Evolutionary conservation across 139 green algal genomes (phyloP).

Genomic region (Chlorella vulgaris): DNA sequence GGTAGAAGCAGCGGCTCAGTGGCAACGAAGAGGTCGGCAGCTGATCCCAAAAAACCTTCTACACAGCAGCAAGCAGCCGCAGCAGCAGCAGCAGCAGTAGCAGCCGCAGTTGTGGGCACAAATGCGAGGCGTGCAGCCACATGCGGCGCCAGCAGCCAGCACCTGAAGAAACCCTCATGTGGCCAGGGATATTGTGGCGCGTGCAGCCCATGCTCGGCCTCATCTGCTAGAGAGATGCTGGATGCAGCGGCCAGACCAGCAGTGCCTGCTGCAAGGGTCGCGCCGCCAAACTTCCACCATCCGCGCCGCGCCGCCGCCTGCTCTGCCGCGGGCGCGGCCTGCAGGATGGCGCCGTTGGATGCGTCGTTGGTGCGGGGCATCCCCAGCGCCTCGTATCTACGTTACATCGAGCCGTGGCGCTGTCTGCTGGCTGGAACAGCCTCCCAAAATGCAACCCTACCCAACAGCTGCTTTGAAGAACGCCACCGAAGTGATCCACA

Average conservation of each 20-base stretch:
- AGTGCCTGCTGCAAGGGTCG: slow-evolving; percentile 15
- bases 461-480: too few relatives aligned
- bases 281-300: slow-evolving; percentile 9
- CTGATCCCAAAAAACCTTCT: too few relatives aligned
- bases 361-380: too few relatives aligned
- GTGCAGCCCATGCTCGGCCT: slow-evolving; percentile 93
- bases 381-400: too few relatives aligned
- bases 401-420: too few relatives aligned
- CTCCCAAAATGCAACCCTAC: background rate
- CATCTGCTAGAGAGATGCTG: slow-evolving; percentile 67
- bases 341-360: background rate
- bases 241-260: slow-evolving; percentile 35
- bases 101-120: background rate
- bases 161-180: slow-evolving; percentile 87
- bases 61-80: too few relatives aligned
- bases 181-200: slow-evolving; percentile 87
- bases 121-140: background rate
- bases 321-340: slow-evolving; percentile 25
- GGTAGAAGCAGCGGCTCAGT: too few relatives aligned
- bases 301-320: slow-evolving; percentile 4
- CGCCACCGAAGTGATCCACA: too few relatives aligned
- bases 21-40: too few relatives aligned
- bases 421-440: too few relatives aligned
- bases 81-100: background rate
- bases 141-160: background rate